Evolutionary conservation across 495 filamentous ascomycete species (phyloP).

Genomic region (Xylaria venustula): DNA sequence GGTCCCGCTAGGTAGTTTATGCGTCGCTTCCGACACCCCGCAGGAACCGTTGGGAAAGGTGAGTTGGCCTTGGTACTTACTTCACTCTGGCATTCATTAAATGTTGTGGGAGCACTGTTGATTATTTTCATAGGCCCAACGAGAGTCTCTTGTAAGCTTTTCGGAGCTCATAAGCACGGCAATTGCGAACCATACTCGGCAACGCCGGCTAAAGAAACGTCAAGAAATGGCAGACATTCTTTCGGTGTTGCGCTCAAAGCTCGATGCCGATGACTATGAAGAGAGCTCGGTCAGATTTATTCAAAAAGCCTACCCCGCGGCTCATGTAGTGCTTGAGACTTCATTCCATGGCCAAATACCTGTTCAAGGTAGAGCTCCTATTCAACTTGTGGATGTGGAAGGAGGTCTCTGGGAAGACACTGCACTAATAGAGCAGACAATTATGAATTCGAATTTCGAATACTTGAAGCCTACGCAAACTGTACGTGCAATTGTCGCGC

Average conservation of each 20-base stretch:
- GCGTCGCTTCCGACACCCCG: conserved; percentile 8
- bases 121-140: neutral
- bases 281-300: neutral
- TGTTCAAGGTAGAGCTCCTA: neutral
- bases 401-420: conserved; percentile 7
- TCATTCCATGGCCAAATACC: neutral
- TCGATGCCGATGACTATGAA: conserved; percentile 1
- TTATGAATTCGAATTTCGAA: conserved; percentile 9
- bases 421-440: conserved; percentile 2
- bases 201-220: neutral
- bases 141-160: neutral
- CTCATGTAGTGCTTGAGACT: neutral
- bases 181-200: conserved; percentile 1
- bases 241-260: neutral
- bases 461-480: neutral
- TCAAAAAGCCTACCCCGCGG: neutral
- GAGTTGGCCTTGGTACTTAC: neutral
- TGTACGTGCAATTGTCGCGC: conserved; percentile 10
- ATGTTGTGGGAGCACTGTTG: neutral
- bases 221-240: conserved; percentile 1
- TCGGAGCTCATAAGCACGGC: neutral
- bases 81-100: neutral
- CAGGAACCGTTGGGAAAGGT: conserved; percentile 7
- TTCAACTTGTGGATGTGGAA: conserved; percentile 1
- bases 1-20: neutral